Percentiles rank a stretch among this genome's conserved stretches.
Conservation (phyloP, 441 rosid species). For the Adansonia madagascariensis region DNA sequence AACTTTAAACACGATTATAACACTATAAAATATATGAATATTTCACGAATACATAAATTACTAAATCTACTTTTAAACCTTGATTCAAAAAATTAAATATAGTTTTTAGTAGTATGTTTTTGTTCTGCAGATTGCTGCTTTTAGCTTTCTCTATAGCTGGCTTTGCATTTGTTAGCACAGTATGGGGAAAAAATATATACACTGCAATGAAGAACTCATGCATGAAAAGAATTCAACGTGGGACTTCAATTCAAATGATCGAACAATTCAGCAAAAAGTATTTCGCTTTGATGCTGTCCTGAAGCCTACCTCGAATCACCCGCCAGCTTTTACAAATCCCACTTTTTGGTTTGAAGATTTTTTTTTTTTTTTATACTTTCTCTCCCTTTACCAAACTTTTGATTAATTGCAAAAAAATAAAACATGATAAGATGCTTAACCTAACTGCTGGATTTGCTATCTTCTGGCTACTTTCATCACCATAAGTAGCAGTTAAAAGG, state of each 20-base stretch:
- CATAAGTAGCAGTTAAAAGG: neutral
- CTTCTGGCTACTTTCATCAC: neutral
- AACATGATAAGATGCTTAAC: slow-evolving; percentile 24
- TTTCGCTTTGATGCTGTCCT: neutral
- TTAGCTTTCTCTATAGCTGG: too few relatives aligned
- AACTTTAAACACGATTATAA: too few relatives aligned
- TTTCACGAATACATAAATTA: too few relatives aligned
- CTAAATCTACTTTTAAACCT: too few relatives aligned
- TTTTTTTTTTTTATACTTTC: neutral
- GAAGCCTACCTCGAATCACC: slow-evolving; percentile 18
- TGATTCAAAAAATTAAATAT: too few relatives aligned
- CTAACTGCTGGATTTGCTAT: slow-evolving; percentile 21
- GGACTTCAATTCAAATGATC: slow-evolving; percentile 7
- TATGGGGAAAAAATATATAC: too few relatives aligned
- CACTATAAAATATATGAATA: too few relatives aligned
- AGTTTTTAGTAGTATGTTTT: too few relatives aligned
- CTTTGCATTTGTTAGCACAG: too few relatives aligned
- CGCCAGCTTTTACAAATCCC: slow-evolving; percentile 8
- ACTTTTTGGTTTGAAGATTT: neutral
- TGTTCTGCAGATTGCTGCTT: too few relatives aligned
- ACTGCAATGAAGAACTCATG: neutral
- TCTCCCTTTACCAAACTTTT: neutral
- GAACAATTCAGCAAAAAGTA: neutral
- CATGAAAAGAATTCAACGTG: neutral
- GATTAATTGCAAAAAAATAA: slow-evolving; percentile 16